Percentiles rank a stretch among this genome's conserved stretches.
These are phyloP conservation scores for Ascodesmis nigricans DNA, from an alignment of 495 filamentous ascomycete species.

Conservation along the genomic window DNA sequence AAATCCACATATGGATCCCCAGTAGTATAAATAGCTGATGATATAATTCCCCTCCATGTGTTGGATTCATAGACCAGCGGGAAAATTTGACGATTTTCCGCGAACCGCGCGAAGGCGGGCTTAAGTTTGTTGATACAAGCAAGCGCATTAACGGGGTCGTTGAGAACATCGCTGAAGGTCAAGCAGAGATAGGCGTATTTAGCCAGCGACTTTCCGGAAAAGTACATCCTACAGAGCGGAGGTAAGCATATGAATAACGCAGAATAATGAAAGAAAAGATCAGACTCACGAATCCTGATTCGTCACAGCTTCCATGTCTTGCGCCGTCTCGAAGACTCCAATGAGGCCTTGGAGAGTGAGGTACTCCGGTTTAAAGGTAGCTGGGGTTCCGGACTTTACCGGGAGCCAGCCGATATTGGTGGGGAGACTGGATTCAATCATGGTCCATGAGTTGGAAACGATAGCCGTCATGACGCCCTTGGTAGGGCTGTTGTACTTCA, in stretches of 20 bases:
- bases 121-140: not conserved
- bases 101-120: conserved; percentile 49
- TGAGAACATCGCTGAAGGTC: conserved; percentile 41
- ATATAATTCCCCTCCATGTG: conserved; percentile 69
- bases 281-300: no score
- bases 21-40: conserved; percentile 52
- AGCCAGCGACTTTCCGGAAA: conserved; percentile 71
- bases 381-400: conserved; percentile 1
- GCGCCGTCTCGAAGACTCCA: conserved; percentile 49
- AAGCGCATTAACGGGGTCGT: conserved; percentile 25
- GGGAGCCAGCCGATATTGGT: conserved; percentile 34
- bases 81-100: conserved; percentile 51
- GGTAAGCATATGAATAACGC: no score
- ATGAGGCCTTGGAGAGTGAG: conserved; percentile 35
- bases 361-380: conserved; percentile 1
- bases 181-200: conserved; percentile 65
- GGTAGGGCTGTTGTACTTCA: conserved; percentile 52
- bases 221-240: conserved; percentile 99
- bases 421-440: conserved; percentile 54
- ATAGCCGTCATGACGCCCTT: conserved; percentile 64
- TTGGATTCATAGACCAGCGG: conserved; percentile 66
- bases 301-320: conserved; percentile 48
- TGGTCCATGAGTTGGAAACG: conserved; percentile 52
- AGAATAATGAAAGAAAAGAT: no score
- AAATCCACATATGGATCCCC: conserved; percentile 33